Conservation (phyloP, 768 basidiomycete genomes). For the Auricularia cornea region DNA sequence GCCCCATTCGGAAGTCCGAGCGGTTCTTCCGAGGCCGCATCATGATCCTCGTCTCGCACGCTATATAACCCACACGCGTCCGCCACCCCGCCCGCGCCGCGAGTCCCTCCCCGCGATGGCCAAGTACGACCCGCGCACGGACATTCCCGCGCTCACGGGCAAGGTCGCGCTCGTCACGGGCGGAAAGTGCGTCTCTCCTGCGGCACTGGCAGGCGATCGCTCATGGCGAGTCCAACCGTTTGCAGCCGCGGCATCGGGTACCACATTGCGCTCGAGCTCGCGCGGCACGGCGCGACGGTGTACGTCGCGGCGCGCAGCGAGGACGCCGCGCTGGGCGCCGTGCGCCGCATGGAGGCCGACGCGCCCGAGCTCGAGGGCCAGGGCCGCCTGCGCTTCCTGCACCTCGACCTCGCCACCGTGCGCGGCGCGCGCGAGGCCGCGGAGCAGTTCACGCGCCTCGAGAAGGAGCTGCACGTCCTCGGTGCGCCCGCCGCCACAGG, state of each 20-base stretch:
- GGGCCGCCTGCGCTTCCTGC: background rate
- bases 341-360: conserved; percentile 33
- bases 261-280: conserved; percentile 45
- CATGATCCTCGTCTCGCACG: too few species aligned
- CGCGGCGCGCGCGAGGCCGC: background rate
- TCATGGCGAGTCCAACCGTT: too few species aligned
- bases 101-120: conserved; percentile 6
- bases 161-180: conserved; percentile 53
- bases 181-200: conserved; percentile 36
- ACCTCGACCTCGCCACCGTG: background rate
- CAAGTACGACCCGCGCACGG: conserved; percentile 28
- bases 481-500: too few species aligned
- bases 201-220: too few species aligned
- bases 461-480: background rate
- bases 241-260: conserved; percentile 42
- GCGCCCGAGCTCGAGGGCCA: background rate
- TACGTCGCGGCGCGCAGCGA: background rate
- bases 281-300: conserved; percentile 41
- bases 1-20: too few species aligned
- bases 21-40: too few species aligned
- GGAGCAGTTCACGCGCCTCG: background rate
- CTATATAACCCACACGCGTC: too few species aligned
- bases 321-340: conserved; percentile 5
- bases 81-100: background rate
- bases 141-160: conserved; percentile 38